phyloP scores from a whole-genome alignment of 331 rosid species.

The Rhamnella rubrinervis region DNA sequence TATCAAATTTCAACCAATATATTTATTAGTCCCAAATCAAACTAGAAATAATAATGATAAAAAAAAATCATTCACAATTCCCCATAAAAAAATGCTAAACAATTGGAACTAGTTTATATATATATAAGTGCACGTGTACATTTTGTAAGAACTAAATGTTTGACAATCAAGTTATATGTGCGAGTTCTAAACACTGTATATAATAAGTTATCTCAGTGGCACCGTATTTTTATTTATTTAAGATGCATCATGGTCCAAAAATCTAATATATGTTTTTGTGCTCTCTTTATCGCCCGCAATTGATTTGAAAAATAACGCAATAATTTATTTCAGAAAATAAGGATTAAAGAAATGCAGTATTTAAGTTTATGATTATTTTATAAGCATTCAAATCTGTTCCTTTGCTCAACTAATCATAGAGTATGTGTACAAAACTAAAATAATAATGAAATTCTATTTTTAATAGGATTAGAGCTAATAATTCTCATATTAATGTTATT shows the following conservation, averaged over 20 bases:
- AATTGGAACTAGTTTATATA: too few relatives aligned
- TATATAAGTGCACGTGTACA: too few relatives aligned
- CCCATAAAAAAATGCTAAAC: too few relatives aligned
- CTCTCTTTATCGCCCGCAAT: constrained; percentile 2
- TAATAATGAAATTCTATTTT: too few relatives aligned
- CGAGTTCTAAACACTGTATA: background rate
- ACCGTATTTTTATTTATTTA: background rate
- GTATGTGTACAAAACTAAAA: too few relatives aligned
- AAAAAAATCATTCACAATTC: background rate
- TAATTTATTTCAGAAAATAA: constrained; percentile 31
- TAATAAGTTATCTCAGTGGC: background rate
- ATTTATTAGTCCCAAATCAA: too few relatives aligned
- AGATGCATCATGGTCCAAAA: background rate
- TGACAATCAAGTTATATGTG: too few relatives aligned
- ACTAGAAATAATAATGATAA: too few relatives aligned
- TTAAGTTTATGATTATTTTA: constrained; percentile 1
- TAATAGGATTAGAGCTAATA: too few relatives aligned
- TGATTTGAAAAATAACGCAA: constrained; percentile 12
- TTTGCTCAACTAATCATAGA: background rate
- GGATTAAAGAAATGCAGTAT: constrained; percentile 30
- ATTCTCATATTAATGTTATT: too few relatives aligned
- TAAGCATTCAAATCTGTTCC: background rate
- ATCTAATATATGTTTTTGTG: constrained; percentile 5
- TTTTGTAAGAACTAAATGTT: too few relatives aligned
- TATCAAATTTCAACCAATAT: too few relatives aligned